Base-by-base conservation (phyloP, 805 yeast species). In the Candida chilensis region DNA sequence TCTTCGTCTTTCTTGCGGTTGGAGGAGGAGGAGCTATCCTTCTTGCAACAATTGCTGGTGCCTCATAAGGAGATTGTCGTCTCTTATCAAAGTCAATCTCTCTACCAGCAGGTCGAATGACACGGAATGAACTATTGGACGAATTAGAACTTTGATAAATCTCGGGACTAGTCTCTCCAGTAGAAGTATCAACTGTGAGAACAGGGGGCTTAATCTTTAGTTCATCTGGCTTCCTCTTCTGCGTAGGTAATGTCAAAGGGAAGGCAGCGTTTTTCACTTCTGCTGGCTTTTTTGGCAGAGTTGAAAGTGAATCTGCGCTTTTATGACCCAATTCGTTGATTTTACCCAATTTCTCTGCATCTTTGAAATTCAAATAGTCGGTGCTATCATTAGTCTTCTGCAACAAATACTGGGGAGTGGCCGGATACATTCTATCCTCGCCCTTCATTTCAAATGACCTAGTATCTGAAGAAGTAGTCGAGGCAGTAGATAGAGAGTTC, bases 51-150 rank as follows among this genome's bases (percentile, higher is more conserved):
- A 82, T 57, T 33, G 61, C 69, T 1, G 77, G 67, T 2, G 66
- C 54, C 29, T 57, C 74, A 44, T 71, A 82, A 2, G 95, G 94
- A 1, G 94, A 78, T 27, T 73, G 74, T 27, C 95, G 57, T 30
- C 86, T 64, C 41, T 80, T 74, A 42, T 85, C 92, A 46, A 85
- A 85, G 50, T 87, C 87, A 36, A 84, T 84, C 43, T 82, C 94
- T 20, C 69, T 60, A 10, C 69, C 72, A n/a, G 70, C 74, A 16
- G 73, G 70, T 19, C 88, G 56, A 6, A 85, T 67, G 1, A 85
- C 78, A 35, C 79, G 65, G 47, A 85, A 84, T 0, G 85, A 60
- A n/a, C n/a, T n/a, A n/a, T n/a, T n/a, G n/a, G 18, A 18, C 5
- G 13, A 7, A 19, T 19, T 8, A 19, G 10, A 8, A 19, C 21